These are phyloP conservation scores for Cutaneotrichosporon spelunceum DNA, from an alignment of 1,284 basidiomycete genomes.

Conservation along the genomic window DNA sequence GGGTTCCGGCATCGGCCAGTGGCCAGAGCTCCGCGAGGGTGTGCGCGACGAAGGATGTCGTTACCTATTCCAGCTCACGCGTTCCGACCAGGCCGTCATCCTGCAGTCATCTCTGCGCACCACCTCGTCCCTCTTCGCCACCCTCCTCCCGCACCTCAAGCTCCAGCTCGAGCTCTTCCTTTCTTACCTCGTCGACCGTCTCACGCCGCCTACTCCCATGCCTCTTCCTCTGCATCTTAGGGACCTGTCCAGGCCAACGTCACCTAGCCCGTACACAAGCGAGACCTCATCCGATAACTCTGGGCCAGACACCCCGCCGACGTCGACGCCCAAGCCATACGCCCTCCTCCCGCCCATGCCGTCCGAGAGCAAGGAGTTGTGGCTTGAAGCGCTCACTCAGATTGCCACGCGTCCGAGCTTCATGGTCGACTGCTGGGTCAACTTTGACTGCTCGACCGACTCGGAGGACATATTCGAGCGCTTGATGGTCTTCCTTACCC, in stretches of 20 bases:
- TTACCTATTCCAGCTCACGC: slow-evolving; percentile 86
- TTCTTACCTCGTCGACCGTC: slow-evolving; percentile 85
- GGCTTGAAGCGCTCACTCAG: slow-evolving; percentile 81
- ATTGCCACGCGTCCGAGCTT: slow-evolving; percentile 69
- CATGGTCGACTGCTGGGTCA: slow-evolving; percentile 92
- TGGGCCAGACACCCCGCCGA: slow-evolving; percentile 20
- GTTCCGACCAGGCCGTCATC: slow-evolving; percentile 78
- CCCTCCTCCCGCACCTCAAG: slow-evolving; percentile 82
- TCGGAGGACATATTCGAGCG: slow-evolving; percentile 94
- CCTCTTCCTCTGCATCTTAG: slow-evolving; percentile 38
- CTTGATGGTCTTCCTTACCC: slow-evolving; percentile 82
- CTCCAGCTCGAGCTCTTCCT: slow-evolving; percentile 96
- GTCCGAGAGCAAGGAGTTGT: slow-evolving; percentile 82
- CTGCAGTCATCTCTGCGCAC: slow-evolving; percentile 78
- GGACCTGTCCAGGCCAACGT: slow-evolving; percentile 56
- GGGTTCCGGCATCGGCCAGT: slow-evolving; percentile 69
- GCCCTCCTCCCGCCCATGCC: slow-evolving; percentile 60
- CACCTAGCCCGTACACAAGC: slow-evolving; percentile 50
- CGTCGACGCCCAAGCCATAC: slow-evolving; percentile 39
- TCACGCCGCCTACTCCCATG: slow-evolving; percentile 60
- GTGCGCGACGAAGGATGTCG: slow-evolving; percentile 81
- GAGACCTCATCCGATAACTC: slow-evolving; percentile 19
- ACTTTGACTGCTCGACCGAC: slow-evolving; percentile 96
- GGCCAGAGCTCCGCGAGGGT: slow-evolving; percentile 51
- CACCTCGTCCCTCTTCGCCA: slow-evolving; percentile 82